Evolutionary conservation across 2,329 filamentous ascomycete species (phyloP), one percentile per base, ranked within the genome.

Genomic region (Aureobasidium uvarum): DNA sequence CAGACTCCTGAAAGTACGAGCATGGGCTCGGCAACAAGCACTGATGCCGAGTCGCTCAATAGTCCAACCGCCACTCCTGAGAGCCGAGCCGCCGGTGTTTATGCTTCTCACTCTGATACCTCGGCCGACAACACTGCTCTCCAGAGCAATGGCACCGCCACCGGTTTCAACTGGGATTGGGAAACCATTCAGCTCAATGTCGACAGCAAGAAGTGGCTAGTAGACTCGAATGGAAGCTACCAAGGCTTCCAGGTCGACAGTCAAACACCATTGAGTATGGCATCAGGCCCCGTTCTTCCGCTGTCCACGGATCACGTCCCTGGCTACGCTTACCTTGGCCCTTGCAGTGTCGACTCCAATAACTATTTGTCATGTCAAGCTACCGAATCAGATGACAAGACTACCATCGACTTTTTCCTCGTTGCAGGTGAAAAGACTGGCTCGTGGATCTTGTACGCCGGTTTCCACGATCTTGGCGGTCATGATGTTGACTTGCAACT

Each of bases 401-500:
- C 58, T 23, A 5, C 25, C 18, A 23, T 51, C n/a, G 31, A 39
- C 6, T 62, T 62, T 13, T 62, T 62, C 58, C 58, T 62, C 16
- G 23, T 28, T 16, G 43, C 45, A n/a, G 58, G 58, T n/a, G 58
- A 62, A 10, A 50, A 20, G 43, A 5, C 45, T 38, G 33, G 33
- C 13, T 62, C 58, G 0, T 62, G 58, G 58, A 28, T 62, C 18
- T 41, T 62, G 43, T 62, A 62, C 36, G 58, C 58, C 3, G 58
- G 58, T 23, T 62, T 50, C 45, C 46, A 62, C n/a, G 45, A 50
- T 51, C 16, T 16, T 4, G 31, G 7, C 8, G 14, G 51, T 28
- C 58, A 11, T 10, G 33, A 62, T 39, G 58, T 62, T 31, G 33
- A 50, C 20, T 16, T 62, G 33, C 58, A 62, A 11, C 8, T 62